Percentiles rank a stretch among this genome's conserved stretches.
phyloP scores from a whole-genome alignment of 805 yeast species.

The Priceomyces fermenticarens region DNA sequence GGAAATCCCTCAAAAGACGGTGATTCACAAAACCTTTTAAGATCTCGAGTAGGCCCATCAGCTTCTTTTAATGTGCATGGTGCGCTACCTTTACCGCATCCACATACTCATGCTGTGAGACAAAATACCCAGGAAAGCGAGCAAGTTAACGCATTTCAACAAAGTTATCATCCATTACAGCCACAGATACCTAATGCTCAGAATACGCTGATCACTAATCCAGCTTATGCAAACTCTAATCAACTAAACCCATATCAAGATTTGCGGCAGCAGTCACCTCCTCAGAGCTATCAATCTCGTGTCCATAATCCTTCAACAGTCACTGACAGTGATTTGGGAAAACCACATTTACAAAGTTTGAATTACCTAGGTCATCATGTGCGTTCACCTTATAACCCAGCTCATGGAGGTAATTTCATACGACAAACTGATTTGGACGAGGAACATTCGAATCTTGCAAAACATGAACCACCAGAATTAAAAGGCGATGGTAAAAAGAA shows the following conservation, averaged over 20 bases:
- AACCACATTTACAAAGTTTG: conserved; percentile 16
- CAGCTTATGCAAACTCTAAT: conserved; percentile 4
- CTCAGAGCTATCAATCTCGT: neutral
- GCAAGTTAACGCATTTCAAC: neutral
- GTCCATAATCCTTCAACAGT: neutral
- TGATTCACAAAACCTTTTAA: neutral
- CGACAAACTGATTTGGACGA: neutral
- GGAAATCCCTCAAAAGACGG: neutral
- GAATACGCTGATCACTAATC: conserved; percentile 2
- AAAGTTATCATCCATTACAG: conserved; percentile 2
- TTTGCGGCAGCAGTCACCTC: conserved; percentile 5
- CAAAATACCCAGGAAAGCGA: conserved; percentile 7
- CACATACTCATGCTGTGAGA: conserved; percentile 12
- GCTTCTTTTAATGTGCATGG: conserved; percentile 5
- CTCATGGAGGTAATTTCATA: neutral
- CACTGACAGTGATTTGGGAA: too few species aligned
- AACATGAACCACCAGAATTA: neutral
- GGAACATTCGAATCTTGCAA: neutral
- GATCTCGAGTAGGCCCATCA: conserved; percentile 2
- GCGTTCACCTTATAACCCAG: neutral
- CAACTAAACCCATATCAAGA: conserved; percentile 9
- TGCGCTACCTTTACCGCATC: conserved; percentile 9
- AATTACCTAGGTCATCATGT: conserved; percentile 16
- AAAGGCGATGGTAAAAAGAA: conserved; percentile 22
- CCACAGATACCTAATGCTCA: conserved; percentile 3